Conservation (phyloP, 352 stramenopile genomes). For the Elongisporangium anandrum region DNA sequence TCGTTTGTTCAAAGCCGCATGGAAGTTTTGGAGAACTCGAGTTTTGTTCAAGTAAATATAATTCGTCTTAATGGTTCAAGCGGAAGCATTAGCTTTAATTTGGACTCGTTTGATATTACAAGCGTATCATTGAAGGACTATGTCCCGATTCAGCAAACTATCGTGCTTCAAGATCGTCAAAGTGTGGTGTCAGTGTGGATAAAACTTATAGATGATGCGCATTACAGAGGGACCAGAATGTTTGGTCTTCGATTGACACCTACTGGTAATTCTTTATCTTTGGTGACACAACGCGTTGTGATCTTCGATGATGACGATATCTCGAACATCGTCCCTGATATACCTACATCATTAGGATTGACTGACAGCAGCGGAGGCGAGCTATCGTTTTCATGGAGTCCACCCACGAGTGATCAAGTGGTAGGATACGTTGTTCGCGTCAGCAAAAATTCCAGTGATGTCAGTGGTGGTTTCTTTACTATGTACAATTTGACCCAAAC, state of each 20-base stretch:
- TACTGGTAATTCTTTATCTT: neutral
- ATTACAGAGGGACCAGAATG: slow-evolving; percentile 20
- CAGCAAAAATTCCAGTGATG: slow-evolving; percentile 1
- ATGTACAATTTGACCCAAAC: slow-evolving; percentile 36
- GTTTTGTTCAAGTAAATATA: slow-evolving; percentile 35
- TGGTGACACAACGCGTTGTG: slow-evolving; percentile 24
- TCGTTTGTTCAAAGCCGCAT: slow-evolving; percentile 22
- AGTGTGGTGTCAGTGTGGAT: slow-evolving; percentile 29
- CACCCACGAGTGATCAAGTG: neutral
- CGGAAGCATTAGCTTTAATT: slow-evolving; percentile 23
- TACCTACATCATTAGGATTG: slow-evolving; percentile 7
- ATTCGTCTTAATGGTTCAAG: slow-evolving; percentile 44
- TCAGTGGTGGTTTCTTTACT: slow-evolving; percentile 15
- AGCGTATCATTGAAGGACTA: slow-evolving; percentile 28
- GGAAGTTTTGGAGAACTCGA: slow-evolving; percentile 26
- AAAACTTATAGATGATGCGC: slow-evolving; percentile 39
- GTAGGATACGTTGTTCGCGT: slow-evolving; percentile 40
- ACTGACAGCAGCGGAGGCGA: slow-evolving; percentile 37
- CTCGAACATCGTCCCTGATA: slow-evolving; percentile 16
- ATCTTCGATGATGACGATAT: slow-evolving; percentile 50
- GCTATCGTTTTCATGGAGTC: slow-evolving; percentile 6
- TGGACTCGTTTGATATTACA: slow-evolving; percentile 50
- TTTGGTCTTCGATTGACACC: slow-evolving; percentile 38
- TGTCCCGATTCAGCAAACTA: slow-evolving; percentile 16
- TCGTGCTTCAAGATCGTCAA: slow-evolving; percentile 30